Evolutionary conservation across 306 rosid species (phyloP).

Genomic region (Lathyrus sativus): DNA sequence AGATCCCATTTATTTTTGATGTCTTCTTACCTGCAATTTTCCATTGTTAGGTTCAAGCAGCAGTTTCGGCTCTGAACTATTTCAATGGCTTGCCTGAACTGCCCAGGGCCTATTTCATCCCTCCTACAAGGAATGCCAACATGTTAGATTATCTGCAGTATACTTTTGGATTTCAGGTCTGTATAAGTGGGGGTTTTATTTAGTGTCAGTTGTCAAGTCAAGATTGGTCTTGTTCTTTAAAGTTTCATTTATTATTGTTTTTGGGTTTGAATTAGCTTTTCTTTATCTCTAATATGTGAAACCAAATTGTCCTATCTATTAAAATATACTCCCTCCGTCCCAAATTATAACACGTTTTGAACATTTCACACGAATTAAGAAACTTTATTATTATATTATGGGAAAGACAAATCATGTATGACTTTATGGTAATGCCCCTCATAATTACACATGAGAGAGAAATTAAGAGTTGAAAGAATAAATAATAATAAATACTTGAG

Average conservation of each 20-base stretch:
- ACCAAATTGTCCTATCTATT: conserved; percentile 9
- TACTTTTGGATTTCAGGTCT: conserved; percentile 91
- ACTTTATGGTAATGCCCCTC: too few species aligned
- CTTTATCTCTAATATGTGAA: conserved; percentile 27
- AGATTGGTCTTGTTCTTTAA: conserved; percentile 26
- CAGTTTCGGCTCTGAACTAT: conserved; percentile 71
- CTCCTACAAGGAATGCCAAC: conserved; percentile 66
- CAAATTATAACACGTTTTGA: too few species aligned
- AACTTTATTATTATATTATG: too few species aligned
- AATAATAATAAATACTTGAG: too few species aligned
- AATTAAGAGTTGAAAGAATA: too few species aligned
- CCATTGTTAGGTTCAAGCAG: conserved; percentile 79
- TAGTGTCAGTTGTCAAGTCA: not conserved
- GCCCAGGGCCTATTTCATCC: conserved; percentile 60
- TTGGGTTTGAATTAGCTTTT: conserved; percentile 18
- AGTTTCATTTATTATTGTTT: not conserved
- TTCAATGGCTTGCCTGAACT: conserved; percentile 67
- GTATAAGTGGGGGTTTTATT: conserved; percentile 30
- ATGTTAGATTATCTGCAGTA: conserved; percentile 82
- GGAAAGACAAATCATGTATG: too few species aligned
- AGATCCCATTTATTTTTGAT: conserved; percentile 21
- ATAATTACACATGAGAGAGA: too few species aligned
- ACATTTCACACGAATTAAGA: too few species aligned
- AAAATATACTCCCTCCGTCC: too few species aligned
- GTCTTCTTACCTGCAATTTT: conserved; percentile 20